Conservation (phyloP, 2,329 filamentous ascomycete species). For the Periglandula ipomoeae region DNA sequence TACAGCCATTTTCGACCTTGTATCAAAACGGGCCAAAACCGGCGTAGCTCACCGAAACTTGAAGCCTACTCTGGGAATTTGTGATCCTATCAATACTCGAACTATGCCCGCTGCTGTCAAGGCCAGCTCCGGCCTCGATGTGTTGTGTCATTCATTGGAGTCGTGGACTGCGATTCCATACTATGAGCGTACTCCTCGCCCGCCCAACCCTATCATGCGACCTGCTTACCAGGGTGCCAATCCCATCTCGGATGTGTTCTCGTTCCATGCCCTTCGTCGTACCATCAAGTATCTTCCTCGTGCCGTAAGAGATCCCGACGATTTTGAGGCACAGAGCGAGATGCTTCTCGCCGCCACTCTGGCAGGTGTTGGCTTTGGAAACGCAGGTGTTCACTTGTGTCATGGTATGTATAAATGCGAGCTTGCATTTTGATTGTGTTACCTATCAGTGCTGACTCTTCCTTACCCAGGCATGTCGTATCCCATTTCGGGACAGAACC, state of each 20-base stretch:
- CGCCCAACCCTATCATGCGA: slow-evolving; percentile 78
- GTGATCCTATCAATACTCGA: slow-evolving; percentile 76
- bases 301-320: slow-evolving; percentile 78
- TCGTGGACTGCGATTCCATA: slow-evolving; percentile 98
- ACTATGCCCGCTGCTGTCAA: slow-evolving; percentile 96
- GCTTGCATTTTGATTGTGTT: not conserved
- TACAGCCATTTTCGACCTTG: slow-evolving; percentile 95
- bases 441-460: slow-evolving; percentile 1
- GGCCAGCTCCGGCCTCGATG: slow-evolving; percentile 84
- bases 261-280: slow-evolving; percentile 68
- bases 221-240: slow-evolving; percentile 97
- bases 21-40: slow-evolving; percentile 83
- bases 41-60: slow-evolving; percentile 92
- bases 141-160: slow-evolving; percentile 90
- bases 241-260: slow-evolving; percentile 96
- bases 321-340: slow-evolving; percentile 84
- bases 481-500: slow-evolving; percentile 92
- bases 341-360: slow-evolving; percentile 94
- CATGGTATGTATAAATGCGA: slow-evolving; percentile 35
- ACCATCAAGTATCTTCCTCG: slow-evolving; percentile 91
- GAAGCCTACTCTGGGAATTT: slow-evolving; percentile 89
- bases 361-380: slow-evolving; percentile 93
- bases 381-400: slow-evolving; percentile 83
- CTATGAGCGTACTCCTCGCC: slow-evolving; percentile 73
- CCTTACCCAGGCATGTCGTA: slow-evolving; percentile 75